Evolutionary conservation across 257 asterid species (phyloP), one percentile per base, ranked within the genome.

Genomic region (Ligustrum vulgare): DNA sequence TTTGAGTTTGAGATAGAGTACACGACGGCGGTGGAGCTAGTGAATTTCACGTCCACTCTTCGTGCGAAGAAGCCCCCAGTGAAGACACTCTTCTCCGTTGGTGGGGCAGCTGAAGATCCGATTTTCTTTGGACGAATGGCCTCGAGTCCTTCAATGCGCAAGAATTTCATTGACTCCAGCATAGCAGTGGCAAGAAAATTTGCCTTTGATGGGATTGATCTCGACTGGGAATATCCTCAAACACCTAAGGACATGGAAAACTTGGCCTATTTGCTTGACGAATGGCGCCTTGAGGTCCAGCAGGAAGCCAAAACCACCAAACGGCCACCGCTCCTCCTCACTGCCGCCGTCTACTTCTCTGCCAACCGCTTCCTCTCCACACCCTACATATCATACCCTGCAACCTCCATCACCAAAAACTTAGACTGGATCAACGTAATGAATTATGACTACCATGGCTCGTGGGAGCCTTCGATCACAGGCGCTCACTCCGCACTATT

Each of bases 301-400:
- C 73, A 79, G 32, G 96, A 90, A 32, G 84, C 91, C 13, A 47
- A 6, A 2, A 56, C 75, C 35, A 70, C 86, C 2, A 36, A 65
- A 22, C 67, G 76, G 68, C 80, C 91, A 8, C 89, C 79, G 8
- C 88, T 93, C 41, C 89, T 93, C 79, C 91, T 93, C 69, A 66
- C 97, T 2, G 96, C 97, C 28, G 98, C 98, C 8, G 93, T 89
- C 5, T 89, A 93, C 80, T 93, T 87, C 78, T 82, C 97, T 6
- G 80, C 89, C 54, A 88, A 82, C 65, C 81, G 78, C 4, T 78
- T 88, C 69, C 77, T 87, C 0, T 69, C 81, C 20, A 89, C 73
- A 1, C 71, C 81, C 0, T 23, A 15, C 1, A 83, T 96, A 72
- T 80, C 90, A 1, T 93, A 82, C 39, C 98, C 97, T 1, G 71